These are phyloP conservation scores for Globisporangium barbulae DNA, from an alignment of 352 stramenopile genomes.

Conservation along the genomic window DNA sequence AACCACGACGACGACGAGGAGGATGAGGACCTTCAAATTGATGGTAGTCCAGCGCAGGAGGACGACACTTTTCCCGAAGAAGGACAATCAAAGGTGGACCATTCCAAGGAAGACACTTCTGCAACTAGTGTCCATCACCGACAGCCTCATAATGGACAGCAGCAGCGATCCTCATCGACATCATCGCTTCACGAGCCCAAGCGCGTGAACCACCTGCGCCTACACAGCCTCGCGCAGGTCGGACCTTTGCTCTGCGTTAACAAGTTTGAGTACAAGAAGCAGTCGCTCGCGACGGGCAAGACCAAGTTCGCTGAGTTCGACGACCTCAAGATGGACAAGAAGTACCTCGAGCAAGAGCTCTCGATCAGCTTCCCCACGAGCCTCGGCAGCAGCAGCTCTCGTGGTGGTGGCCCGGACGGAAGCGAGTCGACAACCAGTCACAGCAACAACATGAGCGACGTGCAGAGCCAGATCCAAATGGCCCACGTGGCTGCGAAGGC, in stretches of 20 bases:
- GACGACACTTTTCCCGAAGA: neutral
- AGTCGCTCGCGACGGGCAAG: conserved; percentile 5
- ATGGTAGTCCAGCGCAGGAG: conserved; percentile 8
- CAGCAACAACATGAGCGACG: conserved; percentile 22
- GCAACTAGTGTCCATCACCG: neutral
- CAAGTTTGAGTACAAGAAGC: conserved; percentile 26
- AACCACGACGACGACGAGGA: conserved; percentile 13
- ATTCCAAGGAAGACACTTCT: neutral
- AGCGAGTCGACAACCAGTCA: neutral
- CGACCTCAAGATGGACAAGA: conserved; percentile 55
- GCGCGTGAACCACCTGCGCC: conserved; percentile 15
- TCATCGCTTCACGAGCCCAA: neutral
- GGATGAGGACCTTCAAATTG: neutral
- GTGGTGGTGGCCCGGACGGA: no score
- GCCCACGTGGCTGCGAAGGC: conserved; percentile 40
- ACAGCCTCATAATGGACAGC: neutral
- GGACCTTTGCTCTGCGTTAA: conserved; percentile 32
- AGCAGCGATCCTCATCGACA: neutral
- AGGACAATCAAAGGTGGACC: neutral
- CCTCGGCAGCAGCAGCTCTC: conserved; percentile 12
- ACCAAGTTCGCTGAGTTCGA: conserved; percentile 35
- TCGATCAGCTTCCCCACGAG: conserved; percentile 33
- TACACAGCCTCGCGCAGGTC: conserved; percentile 53
- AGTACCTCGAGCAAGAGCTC: conserved; percentile 57
- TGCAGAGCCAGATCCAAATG: conserved; percentile 39